Evolutionary conservation across 306 rosid species (phyloP).

Genomic region (Oemleria cerasiformis): DNA sequence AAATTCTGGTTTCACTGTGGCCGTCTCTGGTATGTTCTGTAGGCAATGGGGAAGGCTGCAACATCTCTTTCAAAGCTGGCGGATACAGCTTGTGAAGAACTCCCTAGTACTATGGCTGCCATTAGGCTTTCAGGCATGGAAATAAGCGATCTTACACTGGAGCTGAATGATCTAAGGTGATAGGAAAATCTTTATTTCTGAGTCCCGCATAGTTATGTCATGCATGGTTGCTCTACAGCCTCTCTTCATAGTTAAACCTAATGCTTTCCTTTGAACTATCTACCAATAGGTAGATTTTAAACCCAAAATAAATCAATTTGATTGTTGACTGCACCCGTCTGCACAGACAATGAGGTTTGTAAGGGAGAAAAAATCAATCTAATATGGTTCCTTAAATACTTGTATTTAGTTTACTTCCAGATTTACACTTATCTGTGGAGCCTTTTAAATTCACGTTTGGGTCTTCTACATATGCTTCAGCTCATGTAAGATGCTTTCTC

Average conservation of each 20-base stretch:
- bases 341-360: neutral
- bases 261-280: neutral
- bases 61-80: slow-evolving; percentile 84
- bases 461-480: neutral
- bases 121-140: slow-evolving; percentile 97
- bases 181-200: slow-evolving; percentile 10
- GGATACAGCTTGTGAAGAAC: slow-evolving; percentile 91
- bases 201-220: neutral
- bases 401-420: neutral
- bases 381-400: neutral
- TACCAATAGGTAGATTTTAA: neutral
- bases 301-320: neutral
- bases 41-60: slow-evolving; percentile 96
- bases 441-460: neutral
- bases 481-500: neutral
- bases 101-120: slow-evolving; percentile 98
- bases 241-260: neutral
- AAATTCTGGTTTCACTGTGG: slow-evolving; percentile 1
- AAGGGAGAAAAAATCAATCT: neutral
- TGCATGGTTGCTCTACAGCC: slow-evolving; percentile 7
- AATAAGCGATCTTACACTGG: slow-evolving; percentile 77
- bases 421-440: neutral
- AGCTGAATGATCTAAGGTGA: slow-evolving; percentile 79
- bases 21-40: slow-evolving; percentile 10
- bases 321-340: neutral